phyloP scores from a whole-genome alignment of 129 eudicot species.

The Cynara cardunculus region DNA sequence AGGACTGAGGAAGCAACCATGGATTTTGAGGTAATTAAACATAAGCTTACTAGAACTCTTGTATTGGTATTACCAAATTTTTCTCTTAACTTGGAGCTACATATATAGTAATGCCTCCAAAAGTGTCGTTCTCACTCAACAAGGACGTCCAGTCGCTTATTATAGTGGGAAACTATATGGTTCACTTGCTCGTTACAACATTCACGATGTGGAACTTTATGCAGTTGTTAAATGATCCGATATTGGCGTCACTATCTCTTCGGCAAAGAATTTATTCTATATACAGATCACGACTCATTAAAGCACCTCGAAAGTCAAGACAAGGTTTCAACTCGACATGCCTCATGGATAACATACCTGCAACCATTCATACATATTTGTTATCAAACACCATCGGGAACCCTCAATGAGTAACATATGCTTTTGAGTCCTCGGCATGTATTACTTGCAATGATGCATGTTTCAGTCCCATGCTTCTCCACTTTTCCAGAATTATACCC shows the following conservation, averaged over 20 bases:
- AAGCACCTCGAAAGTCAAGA: neutral
- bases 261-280: neutral
- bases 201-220: conserved; percentile 3
- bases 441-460: neutral
- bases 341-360: neutral
- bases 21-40: neutral
- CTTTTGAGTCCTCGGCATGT: neutral
- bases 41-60: neutral
- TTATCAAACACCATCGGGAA: neutral
- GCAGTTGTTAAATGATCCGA: neutral
- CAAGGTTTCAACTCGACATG: neutral
- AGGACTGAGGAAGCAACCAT: too few species aligned
- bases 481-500: neutral
- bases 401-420: neutral
- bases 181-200: neutral
- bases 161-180: conserved; percentile 2
- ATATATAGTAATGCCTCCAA: neutral
- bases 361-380: neutral
- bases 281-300: neutral
- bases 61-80: neutral
- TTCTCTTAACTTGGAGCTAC: neutral
- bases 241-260: conserved; percentile 4
- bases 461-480: neutral
- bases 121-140: neutral
- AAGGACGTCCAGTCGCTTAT: neutral